phyloP scores from a whole-genome alignment of 2,329 filamentous ascomycete species.

The Ilyonectria destructans region DNA sequence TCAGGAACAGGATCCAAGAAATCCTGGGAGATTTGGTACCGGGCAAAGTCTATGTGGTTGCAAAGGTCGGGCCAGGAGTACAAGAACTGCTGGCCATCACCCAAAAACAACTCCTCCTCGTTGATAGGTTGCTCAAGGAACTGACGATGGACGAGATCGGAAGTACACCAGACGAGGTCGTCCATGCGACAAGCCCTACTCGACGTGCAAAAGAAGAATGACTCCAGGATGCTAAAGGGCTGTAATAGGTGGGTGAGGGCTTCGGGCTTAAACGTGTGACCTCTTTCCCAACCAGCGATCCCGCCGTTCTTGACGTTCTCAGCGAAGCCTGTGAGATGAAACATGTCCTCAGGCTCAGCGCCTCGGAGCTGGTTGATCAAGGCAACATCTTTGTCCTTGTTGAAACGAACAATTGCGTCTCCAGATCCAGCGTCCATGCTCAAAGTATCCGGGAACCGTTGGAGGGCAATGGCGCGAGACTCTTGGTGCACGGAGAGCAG shows the following conservation, averaged over 20 bases:
- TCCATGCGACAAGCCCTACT: constrained; percentile 26
- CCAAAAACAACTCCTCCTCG: constrained; percentile 34
- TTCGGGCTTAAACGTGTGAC: constrained; percentile 4
- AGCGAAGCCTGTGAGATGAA: constrained; percentile 49
- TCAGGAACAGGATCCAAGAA: constrained; percentile 21
- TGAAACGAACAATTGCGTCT: constrained; percentile 50
- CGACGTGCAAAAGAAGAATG: constrained; percentile 45
- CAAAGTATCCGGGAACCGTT: constrained; percentile 53
- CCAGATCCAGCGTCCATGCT: constrained; percentile 46
- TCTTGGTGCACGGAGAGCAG: constrained; percentile 56
- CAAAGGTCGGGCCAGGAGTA: constrained; percentile 56
- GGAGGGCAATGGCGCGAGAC: constrained; percentile 54
- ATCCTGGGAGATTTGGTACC: constrained; percentile 41
- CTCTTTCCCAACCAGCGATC: constrained; percentile 32
- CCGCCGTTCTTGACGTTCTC: constrained; percentile 52
- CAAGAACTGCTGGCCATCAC: constrained; percentile 47
- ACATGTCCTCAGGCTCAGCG: constrained; percentile 18
- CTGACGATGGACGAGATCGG: constrained; percentile 50
- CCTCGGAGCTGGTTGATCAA: constrained; percentile 39
- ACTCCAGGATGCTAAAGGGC: constrained; percentile 47
- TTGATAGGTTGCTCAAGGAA: constrained; percentile 48
- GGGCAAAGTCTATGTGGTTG: constrained; percentile 50
- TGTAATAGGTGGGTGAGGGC: constrained; percentile 18
- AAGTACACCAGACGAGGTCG: constrained; percentile 52
- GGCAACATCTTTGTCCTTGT: constrained; percentile 53